phyloP scores from a whole-genome alignment of 2,329 filamentous ascomycete genomes.

The Apiospora marii region DNA sequence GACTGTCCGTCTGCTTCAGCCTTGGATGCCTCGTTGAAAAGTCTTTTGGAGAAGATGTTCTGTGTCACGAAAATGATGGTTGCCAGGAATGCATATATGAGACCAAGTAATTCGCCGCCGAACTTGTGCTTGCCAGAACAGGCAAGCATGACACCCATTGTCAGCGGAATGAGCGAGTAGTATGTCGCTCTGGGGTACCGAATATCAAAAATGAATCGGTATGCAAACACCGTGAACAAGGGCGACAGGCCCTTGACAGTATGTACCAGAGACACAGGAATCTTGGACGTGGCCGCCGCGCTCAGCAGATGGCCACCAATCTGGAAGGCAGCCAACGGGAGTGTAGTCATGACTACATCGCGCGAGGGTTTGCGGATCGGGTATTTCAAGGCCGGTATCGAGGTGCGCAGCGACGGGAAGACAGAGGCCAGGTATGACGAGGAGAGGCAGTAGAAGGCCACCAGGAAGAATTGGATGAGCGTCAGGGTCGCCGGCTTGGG shows the following conservation, averaged over 20 bases:
- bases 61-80: constrained; percentile 96
- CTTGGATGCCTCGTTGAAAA: constrained; percentile 93
- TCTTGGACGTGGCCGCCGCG: constrained; percentile 91
- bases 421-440: constrained; percentile 77
- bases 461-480: constrained; percentile 91
- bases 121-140: constrained; percentile 85
- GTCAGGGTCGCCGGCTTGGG: constrained; percentile 92
- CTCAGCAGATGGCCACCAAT: constrained; percentile 93
- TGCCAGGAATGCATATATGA: constrained; percentile 87
- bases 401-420: constrained; percentile 74
- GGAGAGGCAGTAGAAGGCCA: constrained; percentile 85
- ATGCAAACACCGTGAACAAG: constrained; percentile 92
- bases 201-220: constrained; percentile 88
- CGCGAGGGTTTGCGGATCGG: constrained; percentile 82
- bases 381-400: constrained; percentile 81
- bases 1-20: constrained; percentile 78
- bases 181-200: constrained; percentile 89
- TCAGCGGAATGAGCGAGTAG: constrained; percentile 87
- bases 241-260: constrained; percentile 98
- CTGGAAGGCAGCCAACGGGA: constrained; percentile 93
- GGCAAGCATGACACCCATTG: constrained; percentile 92
- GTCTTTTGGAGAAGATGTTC: constrained; percentile 97
- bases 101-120: constrained; percentile 87
- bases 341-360: constrained; percentile 84
- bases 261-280: constrained; percentile 95